Percentiles rank a stretch among this genome's conserved stretches.
Conservation (phyloP, 2,329 filamentous ascomycete genomes). For the Chaetothyriales sp. region DNA sequence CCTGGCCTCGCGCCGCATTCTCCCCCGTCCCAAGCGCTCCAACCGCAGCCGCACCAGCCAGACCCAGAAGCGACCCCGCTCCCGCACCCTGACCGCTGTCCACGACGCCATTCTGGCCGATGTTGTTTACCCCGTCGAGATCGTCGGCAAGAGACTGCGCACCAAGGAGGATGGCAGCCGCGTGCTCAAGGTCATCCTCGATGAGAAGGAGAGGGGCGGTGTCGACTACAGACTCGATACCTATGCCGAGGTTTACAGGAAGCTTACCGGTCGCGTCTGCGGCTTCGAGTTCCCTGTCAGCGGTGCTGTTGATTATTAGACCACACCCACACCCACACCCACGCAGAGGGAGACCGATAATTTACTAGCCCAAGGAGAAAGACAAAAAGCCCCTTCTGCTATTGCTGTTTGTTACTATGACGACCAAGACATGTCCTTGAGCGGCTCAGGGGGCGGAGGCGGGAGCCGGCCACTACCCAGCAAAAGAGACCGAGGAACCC, state of each 20-base stretch:
- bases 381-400: background rate
- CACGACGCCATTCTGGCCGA: slow-evolving; percentile 97
- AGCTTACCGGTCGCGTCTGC: slow-evolving; percentile 89
- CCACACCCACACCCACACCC: too few relatives aligned
- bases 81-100: slow-evolving; percentile 92
- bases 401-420: background rate
- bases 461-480: background rate
- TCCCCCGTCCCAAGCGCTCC: slow-evolving; percentile 96
- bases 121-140: slow-evolving; percentile 99
- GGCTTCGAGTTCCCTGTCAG: slow-evolving; percentile 97
- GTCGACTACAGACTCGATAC: slow-evolving; percentile 99
- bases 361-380: background rate
- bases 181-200: slow-evolving; percentile 95
- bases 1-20: slow-evolving; percentile 95
- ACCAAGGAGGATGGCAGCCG: slow-evolving; percentile 99
- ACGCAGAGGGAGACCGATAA: background rate
- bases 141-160: slow-evolving; percentile 95
- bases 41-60: slow-evolving; percentile 89
- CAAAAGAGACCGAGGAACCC: background rate
- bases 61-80: slow-evolving; percentile 97
- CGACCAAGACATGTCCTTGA: background rate
- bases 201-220: slow-evolving; percentile 99
- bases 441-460: background rate
- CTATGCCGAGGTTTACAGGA: slow-evolving; percentile 98
- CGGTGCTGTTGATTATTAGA: slow-evolving; percentile 65